Evolutionary conservation across 257 asterid species (phyloP).

Genomic region (Echium plantagineum): DNA sequence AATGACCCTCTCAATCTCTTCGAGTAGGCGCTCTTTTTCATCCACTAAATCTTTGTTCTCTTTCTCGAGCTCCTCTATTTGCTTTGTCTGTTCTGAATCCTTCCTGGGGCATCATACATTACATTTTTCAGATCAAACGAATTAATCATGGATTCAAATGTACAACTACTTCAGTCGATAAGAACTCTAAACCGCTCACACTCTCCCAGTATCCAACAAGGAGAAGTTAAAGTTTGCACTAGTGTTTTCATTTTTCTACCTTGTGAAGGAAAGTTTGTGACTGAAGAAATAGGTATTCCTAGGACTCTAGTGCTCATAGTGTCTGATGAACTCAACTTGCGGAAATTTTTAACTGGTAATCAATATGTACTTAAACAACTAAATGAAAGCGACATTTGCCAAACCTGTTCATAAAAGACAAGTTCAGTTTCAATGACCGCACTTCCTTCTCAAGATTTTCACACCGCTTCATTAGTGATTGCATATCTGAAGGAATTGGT

Average conservation of each 20-base stretch:
- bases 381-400: not conserved
- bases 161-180: too few relatives aligned
- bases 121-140: not conserved
- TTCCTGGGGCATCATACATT: slow-evolving; percentile 34
- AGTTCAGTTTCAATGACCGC: slow-evolving; percentile 71
- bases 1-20: slow-evolving; percentile 74
- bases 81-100: slow-evolving; percentile 85
- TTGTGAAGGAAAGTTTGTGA: too few relatives aligned
- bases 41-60: slow-evolving; percentile 51
- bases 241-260: too few relatives aligned
- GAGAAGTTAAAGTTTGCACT: too few relatives aligned
- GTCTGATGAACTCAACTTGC: too few relatives aligned
- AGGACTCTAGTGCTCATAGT: too few relatives aligned
- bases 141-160: too few relatives aligned
- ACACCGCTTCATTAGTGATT: slow-evolving; percentile 55
- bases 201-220: too few relatives aligned
- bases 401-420: slow-evolving; percentile 92
- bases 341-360: too few relatives aligned
- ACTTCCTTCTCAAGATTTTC: slow-evolving; percentile 93
- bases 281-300: too few relatives aligned
- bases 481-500: slow-evolving; percentile 65
- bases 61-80: slow-evolving; percentile 72
- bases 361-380: too few relatives aligned
- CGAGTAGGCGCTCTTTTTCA: slow-evolving; percentile 64
- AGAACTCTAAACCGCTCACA: too few relatives aligned